Evolutionary conservation across 352 stramenopile genomes (phyloP).

Genomic region (Globisporangium barbulae): DNA sequence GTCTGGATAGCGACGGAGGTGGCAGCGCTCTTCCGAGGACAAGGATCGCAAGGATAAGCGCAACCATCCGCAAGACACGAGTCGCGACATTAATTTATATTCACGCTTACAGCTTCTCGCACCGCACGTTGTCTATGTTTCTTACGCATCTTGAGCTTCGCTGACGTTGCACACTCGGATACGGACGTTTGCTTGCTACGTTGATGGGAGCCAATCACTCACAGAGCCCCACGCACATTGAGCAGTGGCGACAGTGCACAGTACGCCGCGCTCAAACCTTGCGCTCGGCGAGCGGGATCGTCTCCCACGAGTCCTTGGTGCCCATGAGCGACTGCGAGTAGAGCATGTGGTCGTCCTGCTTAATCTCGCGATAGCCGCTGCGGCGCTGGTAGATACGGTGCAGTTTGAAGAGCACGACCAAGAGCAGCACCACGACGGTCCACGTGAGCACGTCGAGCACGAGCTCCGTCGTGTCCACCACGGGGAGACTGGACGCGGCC

Average conservation of each 20-base stretch:
- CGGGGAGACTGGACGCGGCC: background rate
- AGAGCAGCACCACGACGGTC: constrained; percentile 39
- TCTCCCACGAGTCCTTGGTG: constrained; percentile 71
- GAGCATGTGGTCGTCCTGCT: constrained; percentile 59
- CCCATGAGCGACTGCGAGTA: constrained; percentile 58
- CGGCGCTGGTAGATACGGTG: constrained; percentile 41
- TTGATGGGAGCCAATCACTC: background rate
- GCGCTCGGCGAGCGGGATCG: constrained; percentile 16
- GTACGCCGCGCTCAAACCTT: background rate
- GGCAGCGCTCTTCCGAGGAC: constrained; percentile 39
- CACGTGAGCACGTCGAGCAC: constrained; percentile 44
- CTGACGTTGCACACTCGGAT: too few species aligned
- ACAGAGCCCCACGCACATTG: background rate
- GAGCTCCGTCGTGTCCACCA: constrained; percentile 18
- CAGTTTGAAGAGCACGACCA: constrained; percentile 42
- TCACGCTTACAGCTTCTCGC: background rate
- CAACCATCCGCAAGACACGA: background rate
- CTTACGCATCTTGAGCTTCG: too few species aligned
- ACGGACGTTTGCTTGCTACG: too few species aligned
- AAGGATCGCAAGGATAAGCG: background rate
- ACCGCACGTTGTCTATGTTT: too few species aligned
- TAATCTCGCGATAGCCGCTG: constrained; percentile 45
- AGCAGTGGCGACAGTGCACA: background rate
- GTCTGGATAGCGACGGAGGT: constrained; percentile 43
- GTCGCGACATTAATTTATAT: background rate